Base-by-base conservation (phyloP, 345 rosid genomes). In the Linum tenue region DNA sequence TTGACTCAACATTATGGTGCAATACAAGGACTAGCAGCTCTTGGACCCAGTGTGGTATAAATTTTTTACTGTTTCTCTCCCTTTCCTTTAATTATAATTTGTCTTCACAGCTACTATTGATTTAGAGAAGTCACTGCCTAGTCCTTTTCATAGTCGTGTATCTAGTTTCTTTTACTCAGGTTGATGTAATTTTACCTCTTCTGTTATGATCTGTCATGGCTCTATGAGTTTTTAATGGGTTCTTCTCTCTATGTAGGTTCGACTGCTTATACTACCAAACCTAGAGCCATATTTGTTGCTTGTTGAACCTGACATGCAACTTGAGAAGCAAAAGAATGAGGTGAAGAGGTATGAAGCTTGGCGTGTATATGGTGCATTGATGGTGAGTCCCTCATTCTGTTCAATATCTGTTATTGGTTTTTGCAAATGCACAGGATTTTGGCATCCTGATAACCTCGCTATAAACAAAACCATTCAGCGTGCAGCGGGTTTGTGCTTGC, bases 1-100 rank as follows among this genome's bases (percentile, higher is more conserved):
- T 80, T 86, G 64, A 69, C 96, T 71, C 98, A 91, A 65, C 98
- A 91, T 75, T 91, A 84, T 59, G 96, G 98, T 65, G 96, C 98
- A 68, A 76, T 91, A 72, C 91, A 79, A 89, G 98, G 98, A 69
- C 72, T 91, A 68, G 88, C 85, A 56, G 85, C 86, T 17, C 85
- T 91, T 58, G 98, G 98, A 68, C 82, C 85, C 66, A 76, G 77
- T 64, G 88, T 84, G 96, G 98, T 91, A 90, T 67, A 36, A 57
- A 2, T 11, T 11, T 16, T 57, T 9, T 37, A 41, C 69, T 59
- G 60, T 59, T 22, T 42, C 76, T 22, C 7, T 36, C 6, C 7
- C 1, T 57, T 15, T 57, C 5, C 15, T 7, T 31, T 31, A n/a
- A 15, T 56, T 56, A 31, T 7, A 31, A 5, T 56, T n/a, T n/a